These are phyloP conservation scores for Penicillium odoratum DNA, from an alignment of 495 filamentous ascomycete genomes.

Conservation along the genomic window DNA sequence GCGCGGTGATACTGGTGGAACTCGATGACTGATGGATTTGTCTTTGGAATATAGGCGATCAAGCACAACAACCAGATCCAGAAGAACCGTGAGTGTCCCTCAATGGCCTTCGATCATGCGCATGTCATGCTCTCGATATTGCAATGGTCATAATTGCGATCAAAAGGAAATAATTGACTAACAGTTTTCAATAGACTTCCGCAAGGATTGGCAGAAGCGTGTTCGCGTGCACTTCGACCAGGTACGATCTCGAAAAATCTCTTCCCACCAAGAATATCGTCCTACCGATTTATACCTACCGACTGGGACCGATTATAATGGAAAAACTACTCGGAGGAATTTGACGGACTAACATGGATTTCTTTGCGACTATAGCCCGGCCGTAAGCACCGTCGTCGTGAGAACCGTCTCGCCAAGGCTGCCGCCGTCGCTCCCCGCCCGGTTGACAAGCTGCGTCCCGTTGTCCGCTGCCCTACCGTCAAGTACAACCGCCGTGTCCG, in stretches of 20 bases:
- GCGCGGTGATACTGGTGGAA: constrained; percentile 9
- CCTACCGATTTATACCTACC: constrained; percentile 14
- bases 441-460: constrained; percentile 92
- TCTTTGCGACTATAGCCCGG: constrained; percentile 66
- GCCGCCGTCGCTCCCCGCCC: constrained; percentile 92
- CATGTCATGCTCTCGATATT: background rate
- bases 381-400: constrained; percentile 85
- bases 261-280: constrained; percentile 11
- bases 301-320: constrained; percentile 16
- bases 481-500: constrained; percentile 99
- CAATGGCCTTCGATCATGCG: constrained; percentile 6
- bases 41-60: constrained; percentile 69
- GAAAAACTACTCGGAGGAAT: constrained; percentile 15
- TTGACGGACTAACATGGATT: constrained; percentile 33
- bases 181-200: constrained; percentile 73
- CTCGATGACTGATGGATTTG: constrained; percentile 32
- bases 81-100: constrained; percentile 79
- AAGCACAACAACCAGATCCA: constrained; percentile 99
- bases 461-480: constrained; percentile 91
- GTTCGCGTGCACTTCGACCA: constrained; percentile 99
- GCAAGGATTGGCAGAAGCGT: constrained; percentile 99
- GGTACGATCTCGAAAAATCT: constrained; percentile 59
- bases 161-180: constrained; percentile 26
- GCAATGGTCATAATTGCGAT: constrained; percentile 14
- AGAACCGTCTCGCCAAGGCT: constrained; percentile 88